A percentile compares a stretch with the other conserved stretches of the same genome.
phyloP scores from a whole-genome alignment of 1,139 yeast species.

The Saccharomycopsis hybrid region DNA sequence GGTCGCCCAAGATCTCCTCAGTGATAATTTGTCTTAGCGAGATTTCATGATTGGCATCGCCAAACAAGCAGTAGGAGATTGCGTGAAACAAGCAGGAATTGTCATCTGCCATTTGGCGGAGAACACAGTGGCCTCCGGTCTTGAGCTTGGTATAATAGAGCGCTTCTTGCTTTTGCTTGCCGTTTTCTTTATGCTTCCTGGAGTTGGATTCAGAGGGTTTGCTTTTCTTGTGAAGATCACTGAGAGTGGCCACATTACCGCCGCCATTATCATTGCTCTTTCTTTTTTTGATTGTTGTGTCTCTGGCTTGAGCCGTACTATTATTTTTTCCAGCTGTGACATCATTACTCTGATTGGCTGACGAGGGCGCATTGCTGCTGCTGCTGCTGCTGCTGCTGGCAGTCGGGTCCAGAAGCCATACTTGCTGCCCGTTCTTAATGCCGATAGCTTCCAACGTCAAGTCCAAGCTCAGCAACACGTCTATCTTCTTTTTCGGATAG shows the following conservation, averaged over 20 bases:
- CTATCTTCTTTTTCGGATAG: conserved; percentile 9
- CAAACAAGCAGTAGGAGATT: conserved; percentile 47
- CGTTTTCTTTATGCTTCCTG: conserved; percentile 8
- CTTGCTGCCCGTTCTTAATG: conserved; percentile 7
- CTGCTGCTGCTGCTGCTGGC: too few species aligned
- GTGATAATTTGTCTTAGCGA: conserved; percentile 46
- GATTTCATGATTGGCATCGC: conserved; percentile 34
- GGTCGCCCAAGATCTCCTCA: conserved; percentile 38
- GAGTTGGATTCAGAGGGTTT: not conserved
- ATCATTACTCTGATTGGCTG: not conserved
- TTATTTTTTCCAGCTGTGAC: too few species aligned
- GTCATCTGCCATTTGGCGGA: conserved; percentile 69
- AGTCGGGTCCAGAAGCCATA: conserved; percentile 9
- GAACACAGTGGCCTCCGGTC: conserved; percentile 25
- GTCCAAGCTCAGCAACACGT: conserved; percentile 17
- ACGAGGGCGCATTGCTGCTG: not conserved
- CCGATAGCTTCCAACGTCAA: conserved; percentile 5
- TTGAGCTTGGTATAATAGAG: conserved; percentile 1
- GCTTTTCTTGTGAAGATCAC: not conserved
- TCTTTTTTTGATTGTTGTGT: not conserved
- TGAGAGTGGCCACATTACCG: not conserved
- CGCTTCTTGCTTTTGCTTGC: conserved; percentile 3
- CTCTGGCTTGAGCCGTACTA: not conserved
- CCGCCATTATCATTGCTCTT: not conserved
- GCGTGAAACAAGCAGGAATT: conserved; percentile 77